phyloP scores from a whole-genome alignment of 805 yeast genomes.

The Metschnikowia matae region DNA sequence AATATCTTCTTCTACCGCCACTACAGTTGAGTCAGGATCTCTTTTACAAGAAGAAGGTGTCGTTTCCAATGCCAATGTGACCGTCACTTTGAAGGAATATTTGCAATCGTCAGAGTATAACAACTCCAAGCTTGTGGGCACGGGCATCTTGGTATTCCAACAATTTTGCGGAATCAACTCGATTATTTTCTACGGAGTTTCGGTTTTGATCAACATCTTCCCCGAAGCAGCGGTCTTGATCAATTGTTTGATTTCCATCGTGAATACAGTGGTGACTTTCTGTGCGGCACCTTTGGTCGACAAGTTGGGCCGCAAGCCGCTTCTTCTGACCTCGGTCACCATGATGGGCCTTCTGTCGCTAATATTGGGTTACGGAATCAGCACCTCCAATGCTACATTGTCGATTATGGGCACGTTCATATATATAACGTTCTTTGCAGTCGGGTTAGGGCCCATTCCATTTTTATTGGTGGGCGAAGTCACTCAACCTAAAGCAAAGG shows the following conservation, averaged over 20 bases:
- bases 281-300: constrained; percentile 75
- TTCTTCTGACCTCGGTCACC: constrained; percentile 60
- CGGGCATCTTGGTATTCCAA: constrained; percentile 75
- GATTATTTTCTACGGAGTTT: constrained; percentile 89
- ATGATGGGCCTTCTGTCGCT: constrained; percentile 66
- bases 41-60: constrained; percentile 19
- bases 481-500: constrained; percentile 75
- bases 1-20: neutral
- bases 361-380: constrained; percentile 63
- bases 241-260: constrained; percentile 70
- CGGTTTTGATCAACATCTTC: constrained; percentile 64
- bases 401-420: constrained; percentile 62
- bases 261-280: constrained; percentile 72
- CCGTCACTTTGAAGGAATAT: constrained; percentile 39
- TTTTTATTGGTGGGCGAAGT: constrained; percentile 84
- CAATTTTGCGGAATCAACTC: constrained; percentile 93
- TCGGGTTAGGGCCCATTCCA: constrained; percentile 95
- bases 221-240: constrained; percentile 69
- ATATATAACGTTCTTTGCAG: constrained; percentile 82
- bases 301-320: constrained; percentile 66
- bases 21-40: constrained; percentile 16
- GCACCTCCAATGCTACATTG: constrained; percentile 40
- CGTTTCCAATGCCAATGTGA: neutral
- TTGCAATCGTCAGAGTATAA: constrained; percentile 47
- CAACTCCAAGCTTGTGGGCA: constrained; percentile 60